A percentile compares a stretch with the other conserved stretches of the same genome.
Conservation (phyloP, 805 yeast genomes). For the Brettanomyces nanus region DNA sequence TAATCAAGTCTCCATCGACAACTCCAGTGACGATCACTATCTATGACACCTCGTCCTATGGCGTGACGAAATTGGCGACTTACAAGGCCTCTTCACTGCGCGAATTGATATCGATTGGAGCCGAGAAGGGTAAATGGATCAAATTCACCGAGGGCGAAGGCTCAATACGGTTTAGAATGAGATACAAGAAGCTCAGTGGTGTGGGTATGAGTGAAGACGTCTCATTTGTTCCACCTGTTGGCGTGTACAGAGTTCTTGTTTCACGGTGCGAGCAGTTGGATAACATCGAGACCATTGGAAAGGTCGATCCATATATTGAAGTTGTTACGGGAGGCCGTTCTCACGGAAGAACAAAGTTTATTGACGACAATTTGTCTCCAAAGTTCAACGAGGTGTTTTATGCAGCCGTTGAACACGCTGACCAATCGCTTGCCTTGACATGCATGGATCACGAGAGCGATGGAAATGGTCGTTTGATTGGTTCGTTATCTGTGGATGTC, state of each 20-base stretch:
- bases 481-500: constrained; percentile 38
- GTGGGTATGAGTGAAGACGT: constrained; percentile 36
- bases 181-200: constrained; percentile 65
- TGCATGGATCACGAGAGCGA: constrained; percentile 60
- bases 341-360: constrained; percentile 45
- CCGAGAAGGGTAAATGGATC: constrained; percentile 43
- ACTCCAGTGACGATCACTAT: constrained; percentile 49
- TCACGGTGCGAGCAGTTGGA: constrained; percentile 44
- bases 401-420: constrained; percentile 52
- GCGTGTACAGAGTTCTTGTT: constrained; percentile 54
- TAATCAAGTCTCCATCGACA: constrained; percentile 51
- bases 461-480: constrained; percentile 53
- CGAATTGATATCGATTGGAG: constrained; percentile 41
- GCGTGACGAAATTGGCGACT: constrained; percentile 43
- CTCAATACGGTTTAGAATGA: constrained; percentile 43
- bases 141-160: constrained; percentile 44
- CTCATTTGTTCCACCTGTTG: constrained; percentile 51
- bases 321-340: constrained; percentile 50
- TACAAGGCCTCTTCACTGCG: constrained; percentile 43
- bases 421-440: constrained; percentile 50
- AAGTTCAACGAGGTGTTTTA: constrained; percentile 50
- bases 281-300: constrained; percentile 59
- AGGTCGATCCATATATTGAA: constrained; percentile 67
- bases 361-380: constrained; percentile 48
- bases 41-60: constrained; percentile 49